phyloP scores from a whole-genome alignment of 768 basidiomycete species.

The Termitomyces sp. region DNA sequence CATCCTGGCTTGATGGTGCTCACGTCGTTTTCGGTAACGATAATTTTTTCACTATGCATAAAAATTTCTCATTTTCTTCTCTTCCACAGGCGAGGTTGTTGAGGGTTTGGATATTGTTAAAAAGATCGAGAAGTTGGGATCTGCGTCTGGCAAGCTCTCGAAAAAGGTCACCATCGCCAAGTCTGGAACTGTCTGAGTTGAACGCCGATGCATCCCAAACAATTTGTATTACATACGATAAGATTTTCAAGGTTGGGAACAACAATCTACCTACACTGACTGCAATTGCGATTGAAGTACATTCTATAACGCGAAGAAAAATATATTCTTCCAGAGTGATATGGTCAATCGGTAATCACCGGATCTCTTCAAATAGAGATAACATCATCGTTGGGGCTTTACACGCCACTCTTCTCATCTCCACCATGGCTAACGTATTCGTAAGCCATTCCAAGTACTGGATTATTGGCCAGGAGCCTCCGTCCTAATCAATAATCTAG shows the following conservation, averaged over 20 bases:
- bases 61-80: neutral
- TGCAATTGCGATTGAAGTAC: neutral
- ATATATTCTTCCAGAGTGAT: neutral
- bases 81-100: conserved; percentile 52
- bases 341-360: conserved; percentile 9
- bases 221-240: neutral
- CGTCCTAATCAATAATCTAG: conserved; percentile 26
- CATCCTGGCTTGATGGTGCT: conserved; percentile 75
- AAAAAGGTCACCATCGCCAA: conserved; percentile 47
- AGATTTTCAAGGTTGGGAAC: neutral
- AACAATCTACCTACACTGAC: neutral
- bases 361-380: conserved; percentile 13
- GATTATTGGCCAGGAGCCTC: neutral
- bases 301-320: neutral
- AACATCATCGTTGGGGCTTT: conserved; percentile 11
- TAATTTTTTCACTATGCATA: neutral
- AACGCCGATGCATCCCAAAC: neutral
- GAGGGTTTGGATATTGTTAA: conserved; percentile 55
- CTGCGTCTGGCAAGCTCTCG: conserved; percentile 33
- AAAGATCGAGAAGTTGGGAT: conserved; percentile 36
- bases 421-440: conserved; percentile 32
- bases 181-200: conserved; percentile 43
- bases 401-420: conserved; percentile 9
- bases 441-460: conserved; percentile 21
- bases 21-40: conserved; percentile 81